These are phyloP conservation scores for Microdochium bolleyi DNA, from an alignment of 2,329 filamentous ascomycete species.

Conservation along the genomic window DNA sequence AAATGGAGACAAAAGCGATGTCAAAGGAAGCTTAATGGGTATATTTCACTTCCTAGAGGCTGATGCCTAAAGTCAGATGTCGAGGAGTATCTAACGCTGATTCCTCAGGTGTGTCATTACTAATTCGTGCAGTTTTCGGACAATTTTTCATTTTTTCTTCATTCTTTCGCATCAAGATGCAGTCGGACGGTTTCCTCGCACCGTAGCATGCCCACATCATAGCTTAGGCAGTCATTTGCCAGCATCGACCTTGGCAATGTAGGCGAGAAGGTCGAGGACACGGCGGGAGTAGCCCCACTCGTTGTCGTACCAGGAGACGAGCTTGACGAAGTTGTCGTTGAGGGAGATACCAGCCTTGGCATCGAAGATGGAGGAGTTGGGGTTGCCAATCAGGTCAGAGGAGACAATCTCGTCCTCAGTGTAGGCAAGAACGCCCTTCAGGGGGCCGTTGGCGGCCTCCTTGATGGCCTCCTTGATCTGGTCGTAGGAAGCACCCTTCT, in stretches of 20 bases:
- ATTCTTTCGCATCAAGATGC: not conserved
- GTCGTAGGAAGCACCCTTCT: constrained; percentile 83
- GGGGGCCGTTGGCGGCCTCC: constrained; percentile 71
- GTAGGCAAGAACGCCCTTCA: constrained; percentile 90
- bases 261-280: constrained; percentile 73
- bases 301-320: constrained; percentile 98
- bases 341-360: constrained; percentile 98
- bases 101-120: not conserved
- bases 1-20: not conserved
- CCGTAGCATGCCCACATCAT: constrained; percentile 11
- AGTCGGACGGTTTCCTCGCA: constrained; percentile 1
- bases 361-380: constrained; percentile 95
- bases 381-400: constrained; percentile 86
- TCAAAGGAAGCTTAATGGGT: not conserved
- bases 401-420: constrained; percentile 97
- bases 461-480: constrained; percentile 91
- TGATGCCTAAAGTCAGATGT: not conserved
- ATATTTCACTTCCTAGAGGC: not conserved
- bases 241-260: constrained; percentile 72
- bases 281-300: constrained; percentile 99
- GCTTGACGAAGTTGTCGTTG: constrained; percentile 98
- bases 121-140: not conserved
- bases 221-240: constrained; percentile 31
- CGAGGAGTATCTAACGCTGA: not conserved
- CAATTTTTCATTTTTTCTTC: constrained; percentile 1